Evolutionary conservation across 2,329 filamentous ascomycete species (phyloP), one percentile per base, ranked within the genome.

Genomic region (Apiospora phragmitis): DNA sequence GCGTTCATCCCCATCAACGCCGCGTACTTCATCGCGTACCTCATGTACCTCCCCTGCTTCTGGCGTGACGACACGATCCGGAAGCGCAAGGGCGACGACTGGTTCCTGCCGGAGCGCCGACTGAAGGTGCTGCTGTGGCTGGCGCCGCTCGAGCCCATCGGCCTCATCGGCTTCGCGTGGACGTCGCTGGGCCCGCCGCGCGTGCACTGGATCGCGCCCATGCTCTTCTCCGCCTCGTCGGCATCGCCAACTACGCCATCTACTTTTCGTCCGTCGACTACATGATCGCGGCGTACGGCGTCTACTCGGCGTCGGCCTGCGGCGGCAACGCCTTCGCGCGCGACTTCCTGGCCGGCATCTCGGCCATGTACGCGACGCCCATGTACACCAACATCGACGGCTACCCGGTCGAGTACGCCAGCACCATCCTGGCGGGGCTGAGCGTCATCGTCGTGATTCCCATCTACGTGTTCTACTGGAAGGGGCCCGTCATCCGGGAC

Each of bases 241-340:
- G 88, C 62, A 87, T 91, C 59, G 89, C 89, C 67, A 91, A 91
- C 74, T 86, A 84, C 73, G 78, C 81, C 24, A 89, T 90, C 70
- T 90, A 91, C 79, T 89, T 89, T 84, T 87, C 88, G n/a, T 89
- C 88, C 8, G 89, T 91, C 73, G 88, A 90, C 75, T 90, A 90
- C 78, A 89, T 90, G 85, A 87, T 91, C 72, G 89, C 86, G 70
- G 88, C 89, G 5, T 92, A 92, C 74, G 89, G 89, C 0, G 86
- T 86, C 0, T 91, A 90, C 78, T 87, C 89, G 2, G 89, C 89
- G 11, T 90, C 87, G 0, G 89, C 89, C 0, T 90, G 88, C 0
- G 89, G 89, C 68, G 89, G 89, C 35, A 91, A 91, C 74, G 89
- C 87, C 35, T 90, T 89, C 79, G 84, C 88, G 35, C 83, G 89